Conservation (phyloP, 2,329 filamentous ascomycete species). For the Fusarium irregulare region DNA sequence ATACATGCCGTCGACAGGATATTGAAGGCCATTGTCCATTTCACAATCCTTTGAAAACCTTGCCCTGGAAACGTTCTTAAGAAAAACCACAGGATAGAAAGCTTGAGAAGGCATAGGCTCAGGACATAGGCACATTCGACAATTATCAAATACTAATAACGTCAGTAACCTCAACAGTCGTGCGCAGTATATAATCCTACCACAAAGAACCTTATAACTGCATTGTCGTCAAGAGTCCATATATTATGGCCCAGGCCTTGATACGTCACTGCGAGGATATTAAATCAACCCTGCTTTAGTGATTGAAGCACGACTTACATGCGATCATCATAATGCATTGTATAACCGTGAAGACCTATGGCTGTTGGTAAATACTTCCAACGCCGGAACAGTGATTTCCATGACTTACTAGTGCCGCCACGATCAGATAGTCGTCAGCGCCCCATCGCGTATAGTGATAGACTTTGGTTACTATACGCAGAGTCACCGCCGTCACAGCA, state of each 20-base stretch:
- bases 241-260: neutral
- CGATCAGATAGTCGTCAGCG: neutral
- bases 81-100: conserved; percentile 2
- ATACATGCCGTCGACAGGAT: neutral
- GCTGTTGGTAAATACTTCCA: accelerated
- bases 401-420: neutral
- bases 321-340: neutral
- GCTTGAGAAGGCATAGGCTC: neutral
- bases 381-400: accelerated
- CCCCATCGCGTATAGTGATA: neutral
- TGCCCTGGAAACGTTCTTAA: neutral
- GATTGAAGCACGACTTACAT: neutral
- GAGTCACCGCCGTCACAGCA: neutral
- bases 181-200: accelerated
- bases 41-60: neutral
- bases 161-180: accelerated
- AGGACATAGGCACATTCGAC: neutral
- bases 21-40: neutral
- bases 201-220: neutral
- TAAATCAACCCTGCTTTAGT: accelerated
- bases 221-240: neutral
- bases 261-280: neutral
- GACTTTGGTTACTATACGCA: neutral
- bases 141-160: accelerated
- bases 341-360: neutral